Evolutionary conservation across 495 filamentous ascomycete species (phyloP).

Genomic region (Staphylotrichum tortipilum): DNA sequence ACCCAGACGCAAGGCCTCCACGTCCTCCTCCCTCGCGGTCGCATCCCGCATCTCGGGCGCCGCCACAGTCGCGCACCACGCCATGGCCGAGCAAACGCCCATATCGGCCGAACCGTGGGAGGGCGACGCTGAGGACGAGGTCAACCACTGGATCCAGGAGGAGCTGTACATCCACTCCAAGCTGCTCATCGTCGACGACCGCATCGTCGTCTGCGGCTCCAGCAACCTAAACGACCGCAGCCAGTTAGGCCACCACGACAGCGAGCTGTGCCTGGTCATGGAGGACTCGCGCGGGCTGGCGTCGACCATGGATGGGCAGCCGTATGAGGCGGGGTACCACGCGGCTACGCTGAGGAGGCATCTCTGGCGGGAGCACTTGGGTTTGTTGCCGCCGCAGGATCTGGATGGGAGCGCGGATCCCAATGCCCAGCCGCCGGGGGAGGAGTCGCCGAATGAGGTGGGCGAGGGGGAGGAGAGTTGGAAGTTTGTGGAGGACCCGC

Average conservation of each 20-base stretch:
- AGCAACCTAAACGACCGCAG: conserved; percentile 93
- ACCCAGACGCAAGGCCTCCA: too few relatives aligned
- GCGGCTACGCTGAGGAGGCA: conserved; percentile 75
- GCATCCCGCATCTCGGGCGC: too few relatives aligned
- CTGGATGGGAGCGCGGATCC: conserved; percentile 62
- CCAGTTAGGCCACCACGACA: conserved; percentile 82
- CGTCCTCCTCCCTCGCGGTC: too few relatives aligned
- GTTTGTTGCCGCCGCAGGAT: conserved; percentile 65
- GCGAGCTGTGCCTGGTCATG: conserved; percentile 86
- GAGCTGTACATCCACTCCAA: conserved; percentile 93
- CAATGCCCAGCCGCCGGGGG: conserved; percentile 74
- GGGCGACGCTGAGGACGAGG: conserved; percentile 57
- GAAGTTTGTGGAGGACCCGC: conserved; percentile 72
- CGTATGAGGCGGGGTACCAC: conserved; percentile 64
- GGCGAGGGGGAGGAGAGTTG: conserved; percentile 54
- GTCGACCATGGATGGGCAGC: conserved; percentile 68
- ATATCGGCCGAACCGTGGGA: conserved; percentile 67
- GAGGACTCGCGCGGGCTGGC: conserved; percentile 70
- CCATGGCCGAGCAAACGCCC: conserved; percentile 62
- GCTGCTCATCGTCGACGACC: conserved; percentile 77
- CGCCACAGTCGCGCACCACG: conserved; percentile 69
- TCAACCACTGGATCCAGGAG: conserved; percentile 84
- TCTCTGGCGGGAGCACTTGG: conserved; percentile 90
- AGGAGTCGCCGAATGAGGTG: conserved; percentile 58
- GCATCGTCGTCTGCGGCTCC: conserved; percentile 71